Conservation (phyloP, 2,329 filamentous ascomycete genomes). For the Botrytis galanthina region DNA sequence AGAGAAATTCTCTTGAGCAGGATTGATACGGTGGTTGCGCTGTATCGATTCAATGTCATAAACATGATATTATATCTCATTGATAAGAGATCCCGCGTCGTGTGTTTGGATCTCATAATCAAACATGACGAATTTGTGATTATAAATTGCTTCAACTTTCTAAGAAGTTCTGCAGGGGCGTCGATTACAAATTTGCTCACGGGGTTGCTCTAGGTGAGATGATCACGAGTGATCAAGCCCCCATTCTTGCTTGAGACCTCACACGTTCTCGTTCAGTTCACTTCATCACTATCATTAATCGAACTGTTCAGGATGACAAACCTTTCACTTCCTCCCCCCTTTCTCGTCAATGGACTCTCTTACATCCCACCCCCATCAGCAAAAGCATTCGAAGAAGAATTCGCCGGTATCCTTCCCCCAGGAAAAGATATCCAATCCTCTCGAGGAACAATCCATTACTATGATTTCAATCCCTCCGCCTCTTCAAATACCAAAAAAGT, state of each 20-base stretch:
- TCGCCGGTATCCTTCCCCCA: neutral
- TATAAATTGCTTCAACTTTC: neutral
- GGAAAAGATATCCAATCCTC: slow-evolving; percentile 18
- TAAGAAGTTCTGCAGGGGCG: neutral
- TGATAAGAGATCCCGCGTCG: neutral
- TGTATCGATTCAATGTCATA: too few species aligned
- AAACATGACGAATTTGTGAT: neutral
- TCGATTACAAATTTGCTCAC: neutral
- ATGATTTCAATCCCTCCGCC: slow-evolving; percentile 18
- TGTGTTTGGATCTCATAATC: neutral
- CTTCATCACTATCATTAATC: neutral
- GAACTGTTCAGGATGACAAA: neutral
- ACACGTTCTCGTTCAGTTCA: neutral
- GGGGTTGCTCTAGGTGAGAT: neutral
- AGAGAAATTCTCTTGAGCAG: neutral
- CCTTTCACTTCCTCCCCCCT: neutral
- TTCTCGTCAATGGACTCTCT: neutral
- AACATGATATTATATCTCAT: neutral
- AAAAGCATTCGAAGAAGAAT: slow-evolving; percentile 9
- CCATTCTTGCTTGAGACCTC: neutral
- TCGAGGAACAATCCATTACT: slow-evolving; percentile 24
- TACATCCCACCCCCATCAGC: neutral
- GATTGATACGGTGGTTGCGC: neutral
- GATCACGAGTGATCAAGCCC: neutral
- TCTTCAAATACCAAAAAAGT: slow-evolving; percentile 35